Conservation (phyloP, 495 filamentous ascomycete species). For the Penicillium antarcticum region DNA sequence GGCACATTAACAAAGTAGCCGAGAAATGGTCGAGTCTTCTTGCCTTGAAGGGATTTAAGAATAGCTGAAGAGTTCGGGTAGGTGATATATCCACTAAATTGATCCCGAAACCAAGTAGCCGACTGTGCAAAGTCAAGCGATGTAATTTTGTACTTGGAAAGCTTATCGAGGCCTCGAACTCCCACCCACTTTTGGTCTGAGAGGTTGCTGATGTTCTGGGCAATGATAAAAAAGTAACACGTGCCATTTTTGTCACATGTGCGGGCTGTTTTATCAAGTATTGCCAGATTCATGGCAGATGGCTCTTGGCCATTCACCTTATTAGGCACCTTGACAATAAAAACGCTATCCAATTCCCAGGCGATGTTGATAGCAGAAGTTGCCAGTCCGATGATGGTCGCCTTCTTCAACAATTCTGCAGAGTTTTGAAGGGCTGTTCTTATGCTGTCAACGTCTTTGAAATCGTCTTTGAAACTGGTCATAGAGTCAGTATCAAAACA, state of each 20-base stretch:
- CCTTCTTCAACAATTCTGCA: neutral
- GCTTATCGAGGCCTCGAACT: neutral
- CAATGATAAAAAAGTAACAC: constrained; percentile 1
- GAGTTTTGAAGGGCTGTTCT: too few species aligned
- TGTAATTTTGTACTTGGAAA: neutral
- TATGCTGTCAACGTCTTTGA: too few species aligned
- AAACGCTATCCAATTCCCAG: neutral
- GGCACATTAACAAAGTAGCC: constrained; percentile 1
- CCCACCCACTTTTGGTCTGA: neutral
- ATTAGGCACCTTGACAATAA: neutral
- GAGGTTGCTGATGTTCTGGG: neutral
- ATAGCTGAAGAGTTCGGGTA: neutral
- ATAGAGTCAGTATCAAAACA: too few species aligned
- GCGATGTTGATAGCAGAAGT: neutral
- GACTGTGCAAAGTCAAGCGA: neutral
- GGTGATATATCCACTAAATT: neutral
- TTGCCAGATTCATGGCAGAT: neutral
- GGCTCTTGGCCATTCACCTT: neutral
- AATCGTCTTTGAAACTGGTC: too few species aligned
- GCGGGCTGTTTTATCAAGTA: neutral
- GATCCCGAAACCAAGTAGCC: neutral
- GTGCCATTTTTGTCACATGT: neutral
- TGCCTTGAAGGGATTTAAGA: neutral
- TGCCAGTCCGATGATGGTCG: neutral
- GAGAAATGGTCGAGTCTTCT: neutral